Evolutionary conservation across 257 asterid genomes (phyloP).

Genomic region (Parsonsia alboflavescens): DNA sequence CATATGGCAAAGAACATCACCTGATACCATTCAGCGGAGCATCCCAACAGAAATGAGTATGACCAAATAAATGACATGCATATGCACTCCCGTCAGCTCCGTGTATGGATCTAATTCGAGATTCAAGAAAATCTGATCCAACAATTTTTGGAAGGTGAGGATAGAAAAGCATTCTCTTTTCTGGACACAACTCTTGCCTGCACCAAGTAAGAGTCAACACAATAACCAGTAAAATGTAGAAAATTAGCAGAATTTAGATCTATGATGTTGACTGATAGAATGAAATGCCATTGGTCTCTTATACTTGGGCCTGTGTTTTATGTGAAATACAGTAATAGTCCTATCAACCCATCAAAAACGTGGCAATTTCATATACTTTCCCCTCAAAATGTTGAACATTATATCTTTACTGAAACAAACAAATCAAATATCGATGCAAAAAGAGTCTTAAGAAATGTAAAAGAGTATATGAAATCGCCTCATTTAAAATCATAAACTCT

Average conservation of each 20-base stretch:
- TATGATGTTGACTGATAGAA: neutral
- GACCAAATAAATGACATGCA: conserved; percentile 84
- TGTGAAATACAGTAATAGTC: neutral
- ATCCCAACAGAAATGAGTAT: conserved; percentile 94
- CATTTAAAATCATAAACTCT: too few species aligned
- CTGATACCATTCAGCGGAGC: conserved; percentile 69
- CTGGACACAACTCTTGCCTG: conserved; percentile 92
- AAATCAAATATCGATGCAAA: too few species aligned
- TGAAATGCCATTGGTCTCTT: neutral
- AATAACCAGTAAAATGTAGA: too few species aligned
- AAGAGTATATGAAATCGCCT: neutral
- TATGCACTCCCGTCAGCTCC: conserved; percentile 42
- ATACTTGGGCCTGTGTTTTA: neutral
- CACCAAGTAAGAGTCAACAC: conserved; percentile 16
- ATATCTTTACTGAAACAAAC: neutral
- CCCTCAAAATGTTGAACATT: neutral
- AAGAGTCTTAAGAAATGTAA: neutral
- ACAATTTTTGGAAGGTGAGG: conserved; percentile 83
- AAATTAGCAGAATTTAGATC: neutral
- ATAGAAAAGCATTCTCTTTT: conserved; percentile 93
- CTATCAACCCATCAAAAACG: neutral
- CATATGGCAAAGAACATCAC: conserved; percentile 24
- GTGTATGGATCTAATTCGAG: conserved; percentile 63
- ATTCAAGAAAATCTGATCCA: conserved; percentile 77
- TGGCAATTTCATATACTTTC: neutral